Base-by-base conservation (phyloP, 768 basidiomycete species). In the Termitomyces sp. region DNA sequence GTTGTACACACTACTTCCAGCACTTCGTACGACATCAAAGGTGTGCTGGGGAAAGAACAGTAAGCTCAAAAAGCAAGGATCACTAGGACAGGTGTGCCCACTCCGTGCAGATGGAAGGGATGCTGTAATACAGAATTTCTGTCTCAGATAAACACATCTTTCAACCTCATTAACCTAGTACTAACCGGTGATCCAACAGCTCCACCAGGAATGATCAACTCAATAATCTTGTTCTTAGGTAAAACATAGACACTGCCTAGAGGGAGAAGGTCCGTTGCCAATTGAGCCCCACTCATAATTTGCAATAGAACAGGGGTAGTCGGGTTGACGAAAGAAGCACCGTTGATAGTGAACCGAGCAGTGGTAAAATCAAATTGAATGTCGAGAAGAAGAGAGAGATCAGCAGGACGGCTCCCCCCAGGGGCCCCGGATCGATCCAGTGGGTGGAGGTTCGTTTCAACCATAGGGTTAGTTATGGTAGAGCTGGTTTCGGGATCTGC, bases 161-260 rank as follows among this genome's bases (percentile, higher is more conserved):
- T 18, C 1, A 11, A 25, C 38, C 2, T 18, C 3, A 16, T 15
- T n/a, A 10, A 20, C 10, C 5, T 15, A 5, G n/a, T 16, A 59
- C 66, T 31, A 46, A 68, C 64, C 42, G 66, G 76, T 62, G 59
- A 70, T 25, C 67, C 70, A 20, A 50, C 18, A 3, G 64, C 45
- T 27, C 66, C 67, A 49, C 72, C 73, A 3, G 73, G 69, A 46
- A 80, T 66, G 9, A 68, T 71, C 4, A 83, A 39, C 55, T 83
- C 80, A 47, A 83, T 70, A 23, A 73, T 67, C 47, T 76, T 68
- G 60, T 81, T 77, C 3, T 59, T 47, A 0, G 78, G 78, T 3
- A 83, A 60, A 13, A 65, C 59, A 51, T 73, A 79, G 6, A 81
- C 68, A 18, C 70, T 68, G 11, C 76, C 77, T 2, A 64, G 33